Base-by-base conservation (phyloP, 495 filamentous ascomycete species). In the Aspergillus coremiiformis region DNA sequence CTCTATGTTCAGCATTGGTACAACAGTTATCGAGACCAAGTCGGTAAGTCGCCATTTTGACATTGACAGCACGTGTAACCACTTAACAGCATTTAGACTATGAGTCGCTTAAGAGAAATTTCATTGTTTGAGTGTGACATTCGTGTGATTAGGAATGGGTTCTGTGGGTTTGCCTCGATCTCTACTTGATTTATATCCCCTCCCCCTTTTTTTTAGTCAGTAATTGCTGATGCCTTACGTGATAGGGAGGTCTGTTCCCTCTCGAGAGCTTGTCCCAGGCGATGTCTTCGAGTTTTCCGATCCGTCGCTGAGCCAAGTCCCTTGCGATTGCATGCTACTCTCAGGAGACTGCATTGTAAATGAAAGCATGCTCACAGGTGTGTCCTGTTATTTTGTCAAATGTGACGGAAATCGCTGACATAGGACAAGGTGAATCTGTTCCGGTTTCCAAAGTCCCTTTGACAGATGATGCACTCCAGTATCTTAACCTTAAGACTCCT, bases 241-340 rank as follows among this genome's bases (percentile, higher is more conserved):
- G 20, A 10, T 24, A 92, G 88, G 89, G 94, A 81, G 90, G 53
- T 84, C 86, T 57, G 82, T 96, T 35, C 77, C 82, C 21, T 97
- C 92, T 11, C 78, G 81, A 54, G 90, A 97, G 58, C 77, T 99
- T 12, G 90, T 96, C 22, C 94, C 94, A 39, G 94, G 94, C 12
- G 94, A 99, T 66, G 86, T 99, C 4, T 99, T 95, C 65, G 94
- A 99, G 69, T 81, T 97, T 37, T 95, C 93, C 48, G 94, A 99
- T 66, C 94, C 92, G 12, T 91, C 84, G n/a, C 73, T 99, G 23
- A 81, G 83, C n/a, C 86, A 94, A 59, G 87, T 96, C 59, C 94
- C 94, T 10, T 90, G 89, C 61, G 94, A 99, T 69, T 94, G 91
- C 64, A 75, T 99, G 32, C 73, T 99, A 7, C 72, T 99, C 5